Evolutionary conservation across 1,139 yeast species (phyloP).

Genomic region (Magnusiomyces ingens): DNA sequence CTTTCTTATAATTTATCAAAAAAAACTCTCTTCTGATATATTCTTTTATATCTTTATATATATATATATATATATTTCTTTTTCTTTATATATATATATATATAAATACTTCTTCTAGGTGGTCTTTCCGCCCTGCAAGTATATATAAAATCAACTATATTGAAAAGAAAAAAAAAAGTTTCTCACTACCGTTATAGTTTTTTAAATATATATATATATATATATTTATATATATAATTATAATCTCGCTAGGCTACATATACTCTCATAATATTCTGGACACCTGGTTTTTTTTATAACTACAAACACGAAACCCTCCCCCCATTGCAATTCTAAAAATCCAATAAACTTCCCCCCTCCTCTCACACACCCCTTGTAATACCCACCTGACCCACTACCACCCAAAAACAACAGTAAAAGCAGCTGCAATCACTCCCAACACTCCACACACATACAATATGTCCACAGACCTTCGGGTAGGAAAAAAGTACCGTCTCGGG

Average conservation of each 20-base stretch:
- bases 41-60: not conserved
- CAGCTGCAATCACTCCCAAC: not conserved
- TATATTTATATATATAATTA: too few species aligned
- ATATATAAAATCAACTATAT: too few species aligned
- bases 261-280: too few species aligned
- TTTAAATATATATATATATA: too few species aligned
- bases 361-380: not conserved
- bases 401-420: conserved; percentile 1
- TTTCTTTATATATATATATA: not conserved
- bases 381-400: conserved; percentile 1
- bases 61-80: not conserved
- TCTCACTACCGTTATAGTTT: too few species aligned
- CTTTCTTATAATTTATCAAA: not conserved
- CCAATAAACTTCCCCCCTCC: not conserved
- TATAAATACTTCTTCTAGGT: not conserved
- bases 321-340: not conserved
- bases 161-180: too few species aligned
- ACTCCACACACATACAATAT: conserved; percentile 11
- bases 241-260: too few species aligned
- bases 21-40: not conserved
- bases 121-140: too few species aligned
- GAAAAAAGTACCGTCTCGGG: conserved; percentile 87
- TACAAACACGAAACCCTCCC: too few species aligned
- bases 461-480: conserved; percentile 39
- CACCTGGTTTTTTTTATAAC: too few species aligned